These are phyloP conservation scores for Mesotaenium endlicherianum DNA, from an alignment of 139 green algal species.

Conservation along the genomic window DNA sequence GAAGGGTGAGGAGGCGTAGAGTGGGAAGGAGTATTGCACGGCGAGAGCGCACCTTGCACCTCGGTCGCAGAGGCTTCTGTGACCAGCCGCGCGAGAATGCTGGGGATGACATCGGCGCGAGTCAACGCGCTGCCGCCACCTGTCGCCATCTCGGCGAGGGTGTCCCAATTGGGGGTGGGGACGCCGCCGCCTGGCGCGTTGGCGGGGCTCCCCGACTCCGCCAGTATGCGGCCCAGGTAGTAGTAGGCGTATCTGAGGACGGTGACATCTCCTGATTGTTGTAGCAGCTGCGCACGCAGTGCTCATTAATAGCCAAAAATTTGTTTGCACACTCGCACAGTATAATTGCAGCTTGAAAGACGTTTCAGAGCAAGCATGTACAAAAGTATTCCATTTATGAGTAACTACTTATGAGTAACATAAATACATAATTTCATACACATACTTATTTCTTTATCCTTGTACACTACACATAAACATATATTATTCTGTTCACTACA, in stretches of 20 bases:
- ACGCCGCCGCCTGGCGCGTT: slow-evolving; percentile 14
- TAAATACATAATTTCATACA: too few relatives aligned
- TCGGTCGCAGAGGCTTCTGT: slow-evolving; percentile 27
- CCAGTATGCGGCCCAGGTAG: slow-evolving; percentile 34
- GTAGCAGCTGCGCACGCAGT: slow-evolving; percentile 23
- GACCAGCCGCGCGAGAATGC: slow-evolving; percentile 27
- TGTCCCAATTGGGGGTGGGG: slow-evolving; percentile 31
- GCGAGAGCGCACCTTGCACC: neutral
- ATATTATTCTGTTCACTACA: too few relatives aligned
- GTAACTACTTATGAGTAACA: too few relatives aligned
- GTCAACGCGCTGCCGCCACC: neutral
- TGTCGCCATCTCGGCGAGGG: slow-evolving; percentile 10
- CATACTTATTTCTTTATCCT: too few relatives aligned
- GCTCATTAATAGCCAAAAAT: neutral
- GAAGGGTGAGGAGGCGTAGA: neutral
- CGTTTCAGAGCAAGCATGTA: too few relatives aligned
- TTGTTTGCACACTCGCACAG: too few relatives aligned
- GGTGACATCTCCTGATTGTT: neutral
- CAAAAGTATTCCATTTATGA: too few relatives aligned
- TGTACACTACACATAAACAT: too few relatives aligned
- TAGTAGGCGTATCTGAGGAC: slow-evolving; percentile 35
- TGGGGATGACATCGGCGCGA: neutral
- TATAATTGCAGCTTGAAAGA: too few relatives aligned
- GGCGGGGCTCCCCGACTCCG: neutral
- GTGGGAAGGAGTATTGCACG: neutral